These are phyloP conservation scores for Linderina pennispora DNA, from an alignment of 192 early-diverging fungal genomes.

Conservation along the genomic window DNA sequence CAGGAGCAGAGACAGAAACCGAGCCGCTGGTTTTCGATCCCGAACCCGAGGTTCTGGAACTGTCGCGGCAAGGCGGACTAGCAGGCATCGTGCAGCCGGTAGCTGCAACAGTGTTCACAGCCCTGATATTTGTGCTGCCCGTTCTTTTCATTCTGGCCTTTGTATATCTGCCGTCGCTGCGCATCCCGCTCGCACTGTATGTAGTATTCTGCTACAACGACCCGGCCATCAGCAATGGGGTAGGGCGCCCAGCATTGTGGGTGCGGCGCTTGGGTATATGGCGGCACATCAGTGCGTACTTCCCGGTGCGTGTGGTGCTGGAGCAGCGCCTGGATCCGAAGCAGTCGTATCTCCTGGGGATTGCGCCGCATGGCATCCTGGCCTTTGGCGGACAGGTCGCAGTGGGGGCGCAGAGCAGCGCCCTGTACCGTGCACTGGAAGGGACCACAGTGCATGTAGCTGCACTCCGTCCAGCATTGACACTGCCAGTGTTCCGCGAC, in stretches of 20 bases:
- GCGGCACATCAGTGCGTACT: constrained; percentile 78
- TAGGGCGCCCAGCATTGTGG: constrained; percentile 54
- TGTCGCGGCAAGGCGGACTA: constrained; percentile 24
- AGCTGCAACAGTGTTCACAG: constrained; percentile 26
- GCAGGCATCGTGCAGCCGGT: constrained; percentile 15
- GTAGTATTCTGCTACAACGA: constrained; percentile 36
- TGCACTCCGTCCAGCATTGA: constrained; percentile 76
- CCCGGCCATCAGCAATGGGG: constrained; percentile 31
- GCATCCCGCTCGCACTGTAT: constrained; percentile 31
- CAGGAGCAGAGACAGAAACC: constrained; percentile 22
- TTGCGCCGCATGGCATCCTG: constrained; percentile 87
- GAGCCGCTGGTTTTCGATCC: constrained; percentile 38
- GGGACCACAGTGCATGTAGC: constrained; percentile 56
- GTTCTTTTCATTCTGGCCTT: constrained; percentile 12
- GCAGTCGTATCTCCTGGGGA: constrained; percentile 84
- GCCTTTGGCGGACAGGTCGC: constrained; percentile 75
- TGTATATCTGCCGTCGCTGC: constrained; percentile 13
- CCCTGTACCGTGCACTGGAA: constrained; percentile 64
- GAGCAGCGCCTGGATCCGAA: constrained; percentile 77
- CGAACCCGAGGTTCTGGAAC: constrained; percentile 20
- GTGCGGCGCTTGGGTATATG: constrained; percentile 55
- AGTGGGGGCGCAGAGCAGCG: constrained; percentile 76
- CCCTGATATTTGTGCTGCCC: constrained; percentile 29
- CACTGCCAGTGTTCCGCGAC: constrained; percentile 79
- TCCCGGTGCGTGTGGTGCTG: constrained; percentile 73